These are phyloP conservation scores for Drosera capensis DNA, from an alignment of 148 eudicot genomes.

Conservation along the genomic window DNA sequence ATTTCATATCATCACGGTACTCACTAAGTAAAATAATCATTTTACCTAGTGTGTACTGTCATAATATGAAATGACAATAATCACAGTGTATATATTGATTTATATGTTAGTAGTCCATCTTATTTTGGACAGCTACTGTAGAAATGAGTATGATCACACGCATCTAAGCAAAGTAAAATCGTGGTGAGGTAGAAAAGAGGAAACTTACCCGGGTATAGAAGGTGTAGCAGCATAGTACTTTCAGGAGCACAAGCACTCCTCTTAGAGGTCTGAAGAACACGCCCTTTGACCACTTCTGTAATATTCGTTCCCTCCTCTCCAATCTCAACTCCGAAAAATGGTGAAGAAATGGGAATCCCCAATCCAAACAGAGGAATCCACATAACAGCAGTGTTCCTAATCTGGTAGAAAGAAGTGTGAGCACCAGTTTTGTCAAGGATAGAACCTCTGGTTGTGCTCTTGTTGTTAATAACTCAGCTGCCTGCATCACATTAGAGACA, in stretches of 20 bases:
- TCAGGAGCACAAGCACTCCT: slow-evolving; percentile 24
- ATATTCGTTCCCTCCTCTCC: slow-evolving; percentile 33
- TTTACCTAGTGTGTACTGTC: too few species aligned
- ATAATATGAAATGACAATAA: too few species aligned
- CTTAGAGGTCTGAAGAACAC: slow-evolving; percentile 19
- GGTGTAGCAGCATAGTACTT: slow-evolving; percentile 18
- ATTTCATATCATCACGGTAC: too few species aligned
- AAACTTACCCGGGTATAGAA: slow-evolving; percentile 28
- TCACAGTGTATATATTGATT: too few species aligned
- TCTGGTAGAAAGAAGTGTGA: slow-evolving; percentile 34
- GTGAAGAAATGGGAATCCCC: slow-evolving; percentile 47
- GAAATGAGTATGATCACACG: too few species aligned
- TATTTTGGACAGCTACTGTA: too few species aligned
- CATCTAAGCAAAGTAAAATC: too few species aligned
- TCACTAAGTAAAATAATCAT: too few species aligned
- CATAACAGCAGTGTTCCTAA: slow-evolving; percentile 49
- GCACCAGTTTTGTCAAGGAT: slow-evolving; percentile 17
- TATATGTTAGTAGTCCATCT: too few species aligned
- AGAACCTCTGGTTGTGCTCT: slow-evolving; percentile 19
- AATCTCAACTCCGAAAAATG: slow-evolving; percentile 29
- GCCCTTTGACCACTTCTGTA: slow-evolving; percentile 41
- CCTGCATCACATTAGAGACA: background rate
- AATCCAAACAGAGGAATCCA: slow-evolving; percentile 30
- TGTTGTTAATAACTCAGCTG: background rate
- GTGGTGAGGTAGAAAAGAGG: background rate